Conservation (phyloP, 2,329 filamentous ascomycete genomes). For the Fusarium napiforme region DNA sequence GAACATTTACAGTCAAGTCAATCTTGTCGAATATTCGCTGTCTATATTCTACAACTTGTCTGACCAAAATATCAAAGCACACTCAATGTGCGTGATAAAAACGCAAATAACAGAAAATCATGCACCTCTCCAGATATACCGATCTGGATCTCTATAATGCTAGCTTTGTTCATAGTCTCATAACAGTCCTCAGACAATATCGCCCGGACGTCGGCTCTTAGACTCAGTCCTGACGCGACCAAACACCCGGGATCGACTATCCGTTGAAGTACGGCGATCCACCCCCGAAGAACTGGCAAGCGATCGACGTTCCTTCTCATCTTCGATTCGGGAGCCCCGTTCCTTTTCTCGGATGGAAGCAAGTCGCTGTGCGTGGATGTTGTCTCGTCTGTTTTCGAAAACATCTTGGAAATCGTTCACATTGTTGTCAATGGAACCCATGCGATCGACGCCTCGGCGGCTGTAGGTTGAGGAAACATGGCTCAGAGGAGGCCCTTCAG, state of each 20-base stretch:
- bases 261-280: slow-evolving; percentile 36
- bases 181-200: slow-evolving; percentile 44
- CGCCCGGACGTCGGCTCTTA: slow-evolving; percentile 40
- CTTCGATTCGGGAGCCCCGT: slow-evolving; percentile 43
- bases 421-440: slow-evolving; percentile 49
- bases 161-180: slow-evolving; percentile 29
- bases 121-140: slow-evolving; percentile 24
- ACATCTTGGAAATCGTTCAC: slow-evolving; percentile 59
- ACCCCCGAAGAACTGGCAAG: slow-evolving; percentile 47
- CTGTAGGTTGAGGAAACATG: slow-evolving; percentile 29
- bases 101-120: slow-evolving; percentile 8
- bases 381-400: slow-evolving; percentile 56
- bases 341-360: slow-evolving; percentile 54
- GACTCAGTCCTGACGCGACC: slow-evolving; percentile 47
- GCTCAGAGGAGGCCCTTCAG: slow-evolving; percentile 21
- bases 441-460: slow-evolving; percentile 31
- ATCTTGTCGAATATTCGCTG: slow-evolving; percentile 1
- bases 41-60: neutral
- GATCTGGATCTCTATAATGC: slow-evolving; percentile 26
- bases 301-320: slow-evolving; percentile 42
- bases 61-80: neutral
- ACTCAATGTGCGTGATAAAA: slow-evolving; percentile 4
- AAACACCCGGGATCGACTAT: slow-evolving; percentile 46
- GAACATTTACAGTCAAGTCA: neutral
- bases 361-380: slow-evolving; percentile 49